Base-by-base conservation (phyloP, 75 land plant species). In the Pseudotsuga menziesii region DNA sequence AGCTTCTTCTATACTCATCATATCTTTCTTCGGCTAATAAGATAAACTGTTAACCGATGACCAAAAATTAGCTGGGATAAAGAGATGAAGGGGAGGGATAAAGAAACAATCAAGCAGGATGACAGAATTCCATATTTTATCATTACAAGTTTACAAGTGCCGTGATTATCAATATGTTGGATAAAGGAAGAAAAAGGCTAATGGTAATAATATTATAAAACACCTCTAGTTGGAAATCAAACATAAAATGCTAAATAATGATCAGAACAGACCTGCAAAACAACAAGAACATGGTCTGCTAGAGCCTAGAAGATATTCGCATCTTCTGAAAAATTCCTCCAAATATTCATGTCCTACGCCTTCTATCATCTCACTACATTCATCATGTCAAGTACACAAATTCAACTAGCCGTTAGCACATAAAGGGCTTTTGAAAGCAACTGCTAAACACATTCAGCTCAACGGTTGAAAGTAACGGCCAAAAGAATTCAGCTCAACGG, bases 291-390 rank as follows among this genome's bases (percentile, higher is more conserved):
- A 81, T 96, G 82, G 63, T 89, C 81, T 66, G 92, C 89, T 26
- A 96, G 79, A 56, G 87, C n/a, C n/a, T n/a, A n/a, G n/a, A n/a
- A n/a, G 84, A 44, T 88, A 83, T 55, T 96, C 98, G 75, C 96
- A 93, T 60, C 88, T 82, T 17, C 83, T 73, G 79, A 96, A 96
- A 76, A 87, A 96, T 14, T 91, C 94, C 41, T 80, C 88, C 79
- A 86, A 88, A 80, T 76, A 94, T 81, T 93, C 96, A 79, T 93
- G 94, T 23, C 98, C 98, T 55, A 96, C 94, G 44, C 81, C 81
- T 85, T 93, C 98, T 66, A 96, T 48, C 98, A 96, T 96, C 82
- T 93, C 98, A 85, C 98, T 96, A 84, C 55, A 86, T 32, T 52
- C 62, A 32, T 57, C 57, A 16, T 23, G 15, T 3, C 56, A 23